These are phyloP conservation scores for Cucurbita argyrosperma DNA, from an alignment of 306 rosid genomes.

Conservation along the genomic window DNA sequence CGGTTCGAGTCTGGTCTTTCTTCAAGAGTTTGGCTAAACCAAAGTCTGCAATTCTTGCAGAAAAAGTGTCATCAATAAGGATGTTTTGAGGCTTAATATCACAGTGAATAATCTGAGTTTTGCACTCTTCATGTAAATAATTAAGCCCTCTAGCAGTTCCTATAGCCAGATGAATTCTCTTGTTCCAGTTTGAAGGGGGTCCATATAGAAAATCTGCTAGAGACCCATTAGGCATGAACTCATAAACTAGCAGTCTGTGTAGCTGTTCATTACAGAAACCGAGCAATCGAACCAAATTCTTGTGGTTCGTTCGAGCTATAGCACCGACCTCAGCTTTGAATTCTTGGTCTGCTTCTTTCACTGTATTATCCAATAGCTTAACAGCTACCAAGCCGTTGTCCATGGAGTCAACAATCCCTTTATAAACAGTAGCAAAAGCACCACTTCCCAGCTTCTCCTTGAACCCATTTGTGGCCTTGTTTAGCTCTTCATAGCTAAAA, in stretches of 20 bases:
- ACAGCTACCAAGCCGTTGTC: slow-evolving; percentile 22
- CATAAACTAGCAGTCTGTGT: slow-evolving; percentile 15
- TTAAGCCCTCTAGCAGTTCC: neutral
- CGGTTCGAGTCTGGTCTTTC: neutral
- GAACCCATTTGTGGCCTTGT: slow-evolving; percentile 16
- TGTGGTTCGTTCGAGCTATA: slow-evolving; percentile 24
- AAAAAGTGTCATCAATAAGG: neutral
- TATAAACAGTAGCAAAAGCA: slow-evolving; percentile 18
- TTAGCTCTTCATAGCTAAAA: slow-evolving; percentile 12
- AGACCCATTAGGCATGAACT: slow-evolving; percentile 17
- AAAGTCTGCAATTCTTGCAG: neutral
- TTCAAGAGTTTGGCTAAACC: neutral
- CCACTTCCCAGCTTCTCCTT: slow-evolving; percentile 19
- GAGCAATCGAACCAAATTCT: slow-evolving; percentile 7
- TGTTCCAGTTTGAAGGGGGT: slow-evolving; percentile 7
- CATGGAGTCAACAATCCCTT: slow-evolving; percentile 8
- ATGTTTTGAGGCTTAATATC: neutral
- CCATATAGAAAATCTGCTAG: slow-evolving; percentile 9
- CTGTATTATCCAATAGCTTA: slow-evolving; percentile 17
- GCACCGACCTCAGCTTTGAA: slow-evolving; percentile 21
- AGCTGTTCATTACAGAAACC: slow-evolving; percentile 14
- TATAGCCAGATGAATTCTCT: slow-evolving; percentile 8
- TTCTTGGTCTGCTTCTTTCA: slow-evolving; percentile 23
- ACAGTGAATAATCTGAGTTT: neutral
- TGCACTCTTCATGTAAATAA: neutral